Percentiles rank a stretch among this genome's conserved stretches.
These are phyloP conservation scores for Phanerochaete sordida DNA, from an alignment of 768 basidiomycete species.

Conservation along the genomic window DNA sequence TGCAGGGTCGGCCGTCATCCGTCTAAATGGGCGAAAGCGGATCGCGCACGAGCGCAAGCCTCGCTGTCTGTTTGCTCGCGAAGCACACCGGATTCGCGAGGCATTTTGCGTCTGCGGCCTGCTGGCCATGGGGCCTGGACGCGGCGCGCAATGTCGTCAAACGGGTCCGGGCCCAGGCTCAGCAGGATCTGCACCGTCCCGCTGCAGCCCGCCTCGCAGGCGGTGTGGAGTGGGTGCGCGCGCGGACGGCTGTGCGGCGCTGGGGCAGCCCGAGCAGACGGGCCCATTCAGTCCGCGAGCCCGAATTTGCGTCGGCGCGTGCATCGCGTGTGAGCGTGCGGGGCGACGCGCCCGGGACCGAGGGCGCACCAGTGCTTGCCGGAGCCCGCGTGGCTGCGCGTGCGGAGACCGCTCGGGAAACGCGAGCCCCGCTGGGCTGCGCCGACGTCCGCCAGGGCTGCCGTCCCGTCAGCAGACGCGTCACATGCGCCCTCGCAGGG, in stretches of 20 bases:
- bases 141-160: neutral
- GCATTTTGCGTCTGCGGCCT: too few relatives aligned
- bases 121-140: too few relatives aligned
- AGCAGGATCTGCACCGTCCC: neutral
- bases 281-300: neutral
- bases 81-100: too few relatives aligned
- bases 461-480: neutral
- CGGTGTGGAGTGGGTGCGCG: neutral
- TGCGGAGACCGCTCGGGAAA: neutral
- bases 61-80: neutral
- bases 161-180: neutral
- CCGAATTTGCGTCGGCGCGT: neutral
- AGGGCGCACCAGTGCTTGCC: slow-evolving; percentile 1
- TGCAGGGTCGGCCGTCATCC: neutral
- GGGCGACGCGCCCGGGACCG: neutral
- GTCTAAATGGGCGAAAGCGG: neutral
- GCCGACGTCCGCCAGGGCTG: neutral
- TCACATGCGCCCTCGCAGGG: neutral
- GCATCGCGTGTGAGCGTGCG: neutral
- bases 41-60: neutral
- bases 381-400: neutral
- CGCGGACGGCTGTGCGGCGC: too few relatives aligned
- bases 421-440: neutral
- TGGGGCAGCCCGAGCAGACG: too few relatives aligned
- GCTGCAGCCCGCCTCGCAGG: neutral